Conservation (phyloP, 768 basidiomycete genomes). For the Naganishia randhawae region DNA sequence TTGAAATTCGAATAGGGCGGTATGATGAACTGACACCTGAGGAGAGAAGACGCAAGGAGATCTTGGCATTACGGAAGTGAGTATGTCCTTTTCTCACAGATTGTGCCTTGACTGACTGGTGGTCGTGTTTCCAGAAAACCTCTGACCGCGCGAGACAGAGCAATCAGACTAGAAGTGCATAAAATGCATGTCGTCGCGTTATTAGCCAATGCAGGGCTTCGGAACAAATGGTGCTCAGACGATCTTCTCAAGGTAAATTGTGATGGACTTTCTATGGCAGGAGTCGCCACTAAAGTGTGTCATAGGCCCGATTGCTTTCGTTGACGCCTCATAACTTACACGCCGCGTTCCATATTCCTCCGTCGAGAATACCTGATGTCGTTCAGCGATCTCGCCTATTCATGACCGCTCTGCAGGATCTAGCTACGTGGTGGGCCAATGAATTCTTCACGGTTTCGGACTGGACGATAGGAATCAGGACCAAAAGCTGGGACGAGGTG, state of each 20-base stretch:
- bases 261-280: neutral
- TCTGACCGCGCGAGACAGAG: conserved; percentile 58
- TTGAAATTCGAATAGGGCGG: conserved; percentile 20
- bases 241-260: conserved; percentile 68
- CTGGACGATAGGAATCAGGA: conserved; percentile 56
- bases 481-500: conserved; percentile 72
- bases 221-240: conserved; percentile 84
- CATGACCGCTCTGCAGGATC: conserved; percentile 68
- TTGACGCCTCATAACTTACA: conserved; percentile 75
- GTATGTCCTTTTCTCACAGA: neutral
- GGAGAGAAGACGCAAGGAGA: conserved; percentile 12
- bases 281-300: conserved; percentile 12
- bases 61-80: conserved; percentile 20
- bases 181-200: conserved; percentile 84
- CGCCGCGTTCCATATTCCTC: conserved; percentile 72
- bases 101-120: neutral
- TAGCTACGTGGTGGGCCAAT: conserved; percentile 79
- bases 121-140: conserved; percentile 38
- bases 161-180: conserved; percentile 73
- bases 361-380: conserved; percentile 73
- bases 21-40: conserved; percentile 20
- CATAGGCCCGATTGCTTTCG: conserved; percentile 81
- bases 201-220: conserved; percentile 65
- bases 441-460: conserved; percentile 57
- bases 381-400: conserved; percentile 81